Evolutionary conservation across 257 asterid genomes (phyloP).

Genomic region (Avicennia marina): DNA sequence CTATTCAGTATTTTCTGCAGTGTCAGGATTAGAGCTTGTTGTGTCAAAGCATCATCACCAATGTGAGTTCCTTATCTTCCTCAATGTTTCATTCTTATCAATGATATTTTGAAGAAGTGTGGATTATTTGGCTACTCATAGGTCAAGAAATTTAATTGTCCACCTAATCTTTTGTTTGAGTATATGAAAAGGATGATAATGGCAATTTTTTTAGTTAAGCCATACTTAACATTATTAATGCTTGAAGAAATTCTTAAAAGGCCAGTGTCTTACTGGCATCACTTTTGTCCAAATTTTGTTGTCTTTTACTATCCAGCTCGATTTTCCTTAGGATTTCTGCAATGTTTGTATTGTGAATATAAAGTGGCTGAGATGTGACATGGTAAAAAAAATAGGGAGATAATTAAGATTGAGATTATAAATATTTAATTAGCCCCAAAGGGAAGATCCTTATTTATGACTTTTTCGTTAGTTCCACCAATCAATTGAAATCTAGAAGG

Average conservation of each 20-base stretch:
- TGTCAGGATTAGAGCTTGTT: constrained; percentile 90
- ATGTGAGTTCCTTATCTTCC: constrained; percentile 47
- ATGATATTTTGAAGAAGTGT: neutral
- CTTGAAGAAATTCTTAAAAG: neutral
- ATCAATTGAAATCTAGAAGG: constrained; percentile 17
- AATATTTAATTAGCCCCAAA: too few relatives aligned
- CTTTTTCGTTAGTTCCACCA: constrained; percentile 13
- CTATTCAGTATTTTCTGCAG: constrained; percentile 92
- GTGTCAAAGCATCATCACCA: constrained; percentile 79
- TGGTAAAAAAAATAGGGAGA: neutral
- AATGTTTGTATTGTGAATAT: neutral
- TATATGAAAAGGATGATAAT: neutral
- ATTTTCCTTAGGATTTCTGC: constrained; percentile 8
- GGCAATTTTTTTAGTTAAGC: too few relatives aligned
- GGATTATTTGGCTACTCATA: neutral
- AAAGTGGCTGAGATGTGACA: constrained; percentile 14
- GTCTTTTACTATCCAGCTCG: constrained; percentile 16
- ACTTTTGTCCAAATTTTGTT: constrained; percentile 15
- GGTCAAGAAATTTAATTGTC: constrained; percentile 11
- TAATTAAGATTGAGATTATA: neutral
- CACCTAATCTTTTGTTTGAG: constrained; percentile 12
- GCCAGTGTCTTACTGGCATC: constrained; percentile 3
- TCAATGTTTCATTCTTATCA: neutral
- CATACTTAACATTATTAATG: neutral
- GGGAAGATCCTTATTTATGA: too few relatives aligned